These are phyloP conservation scores for Plectosphaerella sp. DNA, from an alignment of 2,329 filamentous ascomycete genomes.

Conservation along the genomic window DNA sequence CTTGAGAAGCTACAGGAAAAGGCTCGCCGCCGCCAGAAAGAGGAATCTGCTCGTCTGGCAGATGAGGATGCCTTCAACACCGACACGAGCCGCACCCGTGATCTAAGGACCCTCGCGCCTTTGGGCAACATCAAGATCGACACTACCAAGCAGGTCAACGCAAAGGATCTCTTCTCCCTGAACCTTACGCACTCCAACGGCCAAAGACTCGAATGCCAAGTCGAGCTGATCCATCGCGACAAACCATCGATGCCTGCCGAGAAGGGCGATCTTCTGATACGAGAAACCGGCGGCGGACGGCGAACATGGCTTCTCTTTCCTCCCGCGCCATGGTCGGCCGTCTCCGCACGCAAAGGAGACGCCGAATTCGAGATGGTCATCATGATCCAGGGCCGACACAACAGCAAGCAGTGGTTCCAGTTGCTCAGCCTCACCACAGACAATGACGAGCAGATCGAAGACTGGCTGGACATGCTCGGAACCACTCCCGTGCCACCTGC, in stretches of 20 bases:
- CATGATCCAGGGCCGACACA: slow-evolving; percentile 74
- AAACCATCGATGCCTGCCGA: slow-evolving; percentile 63
- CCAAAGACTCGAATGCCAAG: slow-evolving; percentile 81
- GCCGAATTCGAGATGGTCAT: slow-evolving; percentile 67
- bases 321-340: slow-evolving; percentile 67
- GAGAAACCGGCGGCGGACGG: slow-evolving; percentile 74
- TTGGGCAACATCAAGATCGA: slow-evolving; percentile 70
- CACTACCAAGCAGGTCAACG: slow-evolving; percentile 74
- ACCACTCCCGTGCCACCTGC: slow-evolving; percentile 43
- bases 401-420: slow-evolving; percentile 74
- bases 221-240: slow-evolving; percentile 84
- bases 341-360: slow-evolving; percentile 79
- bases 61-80: slow-evolving; percentile 85
- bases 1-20: slow-evolving; percentile 74
- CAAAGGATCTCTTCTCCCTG: slow-evolving; percentile 85
- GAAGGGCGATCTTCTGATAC: slow-evolving; percentile 82
- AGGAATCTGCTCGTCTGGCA: slow-evolving; percentile 67
- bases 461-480: slow-evolving; percentile 82
- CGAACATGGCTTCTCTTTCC: slow-evolving; percentile 83
- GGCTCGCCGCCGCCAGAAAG: slow-evolving; percentile 59
- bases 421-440: slow-evolving; percentile 73
- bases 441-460: slow-evolving; percentile 69
- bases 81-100: slow-evolving; percentile 74
- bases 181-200: slow-evolving; percentile 84
- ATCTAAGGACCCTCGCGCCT: slow-evolving; percentile 71